Conservation (phyloP, 2,329 filamentous ascomycete species). For the Aureobasidium vineae region DNA sequence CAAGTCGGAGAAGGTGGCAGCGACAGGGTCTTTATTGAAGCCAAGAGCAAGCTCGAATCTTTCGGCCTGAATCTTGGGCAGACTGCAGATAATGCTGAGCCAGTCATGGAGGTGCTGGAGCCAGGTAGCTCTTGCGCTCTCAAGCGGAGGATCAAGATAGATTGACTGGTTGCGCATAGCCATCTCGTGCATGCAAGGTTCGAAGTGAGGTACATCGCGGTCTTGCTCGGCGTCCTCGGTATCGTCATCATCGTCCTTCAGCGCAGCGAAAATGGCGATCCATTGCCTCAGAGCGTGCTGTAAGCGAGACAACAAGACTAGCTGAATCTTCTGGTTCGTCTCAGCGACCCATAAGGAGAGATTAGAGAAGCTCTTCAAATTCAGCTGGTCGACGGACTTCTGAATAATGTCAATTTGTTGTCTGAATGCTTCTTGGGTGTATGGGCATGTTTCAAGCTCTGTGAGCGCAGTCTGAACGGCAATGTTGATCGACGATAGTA, state of each 20-base stretch:
- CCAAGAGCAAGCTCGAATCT: conserved; percentile 85
- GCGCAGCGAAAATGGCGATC: conserved; percentile 78
- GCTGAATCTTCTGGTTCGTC: conserved; percentile 82
- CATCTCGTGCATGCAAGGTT: conserved; percentile 79
- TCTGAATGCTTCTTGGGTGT: conserved; percentile 76
- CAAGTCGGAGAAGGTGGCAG: conserved; percentile 77
- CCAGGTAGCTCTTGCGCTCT: conserved; percentile 91
- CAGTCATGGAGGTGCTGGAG: conserved; percentile 88
- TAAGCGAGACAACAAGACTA: conserved; percentile 76
- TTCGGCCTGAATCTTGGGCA: conserved; percentile 91
- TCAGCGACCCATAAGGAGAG: conserved; percentile 84
- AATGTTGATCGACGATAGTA: conserved; percentile 74
- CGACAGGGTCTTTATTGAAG: conserved; percentile 57
- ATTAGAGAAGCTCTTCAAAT: conserved; percentile 94
- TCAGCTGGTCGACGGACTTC: conserved; percentile 90
- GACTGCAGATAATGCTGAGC: conserved; percentile 87
- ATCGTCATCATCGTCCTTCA: conserved; percentile 37
- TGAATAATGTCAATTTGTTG: conserved; percentile 81
- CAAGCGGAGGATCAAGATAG: conserved; percentile 88
- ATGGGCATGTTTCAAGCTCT: conserved; percentile 81
- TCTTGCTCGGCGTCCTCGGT: conserved; percentile 39
- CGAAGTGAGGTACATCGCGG: conserved; percentile 63
- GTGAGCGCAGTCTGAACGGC: conserved; percentile 76
- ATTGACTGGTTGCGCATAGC: conserved; percentile 99
- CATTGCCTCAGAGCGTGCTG: conserved; percentile 79